Evolutionary conservation across 345 rosid species (phyloP), one percentile per base, ranked within the genome.

Genomic region (Triadica sebifera): DNA sequence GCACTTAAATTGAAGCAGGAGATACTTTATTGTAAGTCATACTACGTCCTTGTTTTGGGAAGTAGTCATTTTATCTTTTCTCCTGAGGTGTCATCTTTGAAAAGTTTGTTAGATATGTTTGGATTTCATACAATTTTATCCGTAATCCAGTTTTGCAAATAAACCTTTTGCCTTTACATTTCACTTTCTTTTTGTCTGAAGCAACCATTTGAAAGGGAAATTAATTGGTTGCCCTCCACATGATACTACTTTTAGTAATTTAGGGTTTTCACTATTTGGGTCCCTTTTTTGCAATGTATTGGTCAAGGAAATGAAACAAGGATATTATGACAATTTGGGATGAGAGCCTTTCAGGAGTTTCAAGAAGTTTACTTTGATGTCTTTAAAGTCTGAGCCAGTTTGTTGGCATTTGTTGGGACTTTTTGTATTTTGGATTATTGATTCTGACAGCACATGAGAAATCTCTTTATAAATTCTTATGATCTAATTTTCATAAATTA

Each of bases 1-100:
- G 89, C 91, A 1, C 95, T 94, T 68, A 94, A 89, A 86, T 75
- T 92, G 82, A 93, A 92, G 85, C 97, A 94, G 81, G 98, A 94
- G 81, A 81, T 92, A 76, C 86, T 94, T 67, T 94, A 92, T 77
- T 92, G 98, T 94, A 80, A 89, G 98, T 80, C 61, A 67, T 56
- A 37, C 29, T 50, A 34, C 19, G 16, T 69, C 34, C 34, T 72
- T 71, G 64, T 16, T 63, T 51, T 49, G 29, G 64, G 45, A 59
- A 67, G 11, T 73, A 6, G 5, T 57, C 37, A 37, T 67, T 57
- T 47, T 43, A 22, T 65, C 55, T 19, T 51, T 55, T 60, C 45
- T 15, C 25, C 67, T 19, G 56, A 62, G 47, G 57, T 38, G 43
- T 24, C 20, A 13, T 64, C 38, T 46, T 51, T 72, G 52, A 34